These are phyloP conservation scores for Fonsecaea erecta DNA, from an alignment of 2,329 filamentous ascomycete genomes.

Conservation along the genomic window DNA sequence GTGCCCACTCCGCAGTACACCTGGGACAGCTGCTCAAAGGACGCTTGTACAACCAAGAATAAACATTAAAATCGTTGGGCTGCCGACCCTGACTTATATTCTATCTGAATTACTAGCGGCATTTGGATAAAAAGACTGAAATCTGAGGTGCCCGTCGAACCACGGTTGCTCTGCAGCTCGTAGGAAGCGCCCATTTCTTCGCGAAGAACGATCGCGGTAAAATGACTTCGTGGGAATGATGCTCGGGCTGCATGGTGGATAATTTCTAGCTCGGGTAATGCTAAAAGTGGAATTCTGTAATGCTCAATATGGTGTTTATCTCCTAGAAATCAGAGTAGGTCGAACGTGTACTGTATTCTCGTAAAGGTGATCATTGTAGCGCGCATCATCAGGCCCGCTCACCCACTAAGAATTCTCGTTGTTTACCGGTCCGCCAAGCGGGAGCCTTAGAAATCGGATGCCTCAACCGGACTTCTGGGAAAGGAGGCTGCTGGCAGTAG, in stretches of 20 bases:
- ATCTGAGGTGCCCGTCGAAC: not conserved
- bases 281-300: too few relatives aligned
- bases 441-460: too few relatives aligned
- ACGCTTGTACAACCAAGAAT: not conserved
- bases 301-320: too few relatives aligned
- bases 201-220: not conserved
- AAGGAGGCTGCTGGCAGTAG: not conserved
- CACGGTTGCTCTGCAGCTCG: not conserved
- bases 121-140: not conserved
- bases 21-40: not conserved
- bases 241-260: too few relatives aligned
- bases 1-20: too few relatives aligned
- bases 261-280: too few relatives aligned
- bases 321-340: too few relatives aligned
- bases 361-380: not conserved
- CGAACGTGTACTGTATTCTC: too few relatives aligned
- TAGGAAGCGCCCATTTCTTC: not conserved
- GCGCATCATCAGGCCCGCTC: too few relatives aligned
- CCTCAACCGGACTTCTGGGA: not conserved
- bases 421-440: not conserved
- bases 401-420: not conserved
- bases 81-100: not conserved
- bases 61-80: not conserved
- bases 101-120: not conserved
- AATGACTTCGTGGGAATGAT: too few relatives aligned